Evolutionary conservation across 2,329 filamentous ascomycete species (phyloP).

Genomic region (Neospermospora avenae): DNA sequence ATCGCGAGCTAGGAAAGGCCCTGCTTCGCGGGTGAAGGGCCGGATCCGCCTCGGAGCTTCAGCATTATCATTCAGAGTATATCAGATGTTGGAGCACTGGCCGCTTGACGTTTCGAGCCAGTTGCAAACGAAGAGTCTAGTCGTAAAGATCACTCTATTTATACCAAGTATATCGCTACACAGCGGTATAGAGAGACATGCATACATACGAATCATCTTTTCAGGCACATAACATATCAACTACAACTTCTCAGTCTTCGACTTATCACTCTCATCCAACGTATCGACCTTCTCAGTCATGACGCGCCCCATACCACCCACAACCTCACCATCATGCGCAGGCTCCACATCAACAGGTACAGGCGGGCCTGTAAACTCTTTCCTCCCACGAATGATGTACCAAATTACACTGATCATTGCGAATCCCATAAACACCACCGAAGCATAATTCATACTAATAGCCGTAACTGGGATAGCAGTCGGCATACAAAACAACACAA

Average conservation of each 20-base stretch:
- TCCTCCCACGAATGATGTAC: conserved; percentile 61
- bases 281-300: conserved; percentile 18
- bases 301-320: conserved; percentile 23
- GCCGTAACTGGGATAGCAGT: conserved; percentile 55
- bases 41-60: no score
- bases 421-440: conserved; percentile 63
- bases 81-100: no score
- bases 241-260: conserved; percentile 6
- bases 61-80: no score
- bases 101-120: no score
- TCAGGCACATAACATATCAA: no score
- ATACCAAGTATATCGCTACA: no score
- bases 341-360: conserved; percentile 27
- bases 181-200: no score
- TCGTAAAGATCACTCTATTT: background rate
- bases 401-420: conserved; percentile 56
- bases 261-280: conserved; percentile 12
- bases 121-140: no score
- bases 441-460: conserved; percentile 63
- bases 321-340: conserved; percentile 26
- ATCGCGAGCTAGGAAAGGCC: no score
- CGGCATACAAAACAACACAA: conserved; percentile 76
- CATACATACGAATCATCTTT: no score
- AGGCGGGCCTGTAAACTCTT: conserved; percentile 59
- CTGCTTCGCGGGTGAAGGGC: no score